Conservation (phyloP, 345 rosid genomes). For the Euphorbia peplus region DNA sequence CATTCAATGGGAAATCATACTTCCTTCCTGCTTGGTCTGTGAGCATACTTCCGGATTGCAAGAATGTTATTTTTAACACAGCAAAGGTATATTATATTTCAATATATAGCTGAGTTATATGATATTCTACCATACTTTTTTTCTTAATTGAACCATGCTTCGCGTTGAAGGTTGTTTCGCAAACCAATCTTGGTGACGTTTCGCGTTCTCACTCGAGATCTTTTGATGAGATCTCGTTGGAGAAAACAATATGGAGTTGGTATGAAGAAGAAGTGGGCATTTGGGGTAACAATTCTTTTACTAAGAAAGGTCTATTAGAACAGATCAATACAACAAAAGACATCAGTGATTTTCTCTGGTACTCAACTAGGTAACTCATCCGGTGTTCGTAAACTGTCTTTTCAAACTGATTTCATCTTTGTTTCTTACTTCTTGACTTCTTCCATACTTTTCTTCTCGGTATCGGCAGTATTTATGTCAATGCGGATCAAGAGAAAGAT, state of each 20-base stretch:
- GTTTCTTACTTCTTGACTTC: neutral
- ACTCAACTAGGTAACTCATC: slow-evolving; percentile 45
- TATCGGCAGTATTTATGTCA: slow-evolving; percentile 37
- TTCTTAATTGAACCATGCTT: neutral
- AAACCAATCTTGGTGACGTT: slow-evolving; percentile 39
- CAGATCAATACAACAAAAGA: slow-evolving; percentile 63
- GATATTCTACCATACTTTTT: neutral
- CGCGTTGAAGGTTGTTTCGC: slow-evolving; percentile 49
- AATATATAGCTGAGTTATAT: no score
- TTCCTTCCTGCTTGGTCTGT: slow-evolving; percentile 74
- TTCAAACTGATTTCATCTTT: neutral
- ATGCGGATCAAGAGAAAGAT: slow-evolving; percentile 25
- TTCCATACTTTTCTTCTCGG: slow-evolving; percentile 14
- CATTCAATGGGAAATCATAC: slow-evolving; percentile 44
- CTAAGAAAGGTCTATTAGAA: slow-evolving; percentile 41
- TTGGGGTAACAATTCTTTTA: slow-evolving; percentile 47
- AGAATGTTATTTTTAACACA: slow-evolving; percentile 52
- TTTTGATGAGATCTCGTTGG: slow-evolving; percentile 19
- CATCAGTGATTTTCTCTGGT: slow-evolving; percentile 56
- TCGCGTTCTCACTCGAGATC: slow-evolving; percentile 24
- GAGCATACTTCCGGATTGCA: slow-evolving; percentile 69
- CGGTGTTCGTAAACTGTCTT: neutral
- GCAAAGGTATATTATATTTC: slow-evolving; percentile 40
- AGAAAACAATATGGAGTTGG: slow-evolving; percentile 47
- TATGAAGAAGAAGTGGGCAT: slow-evolving; percentile 48